Conservation (phyloP, 176 grass and related monocot genomes). For the Aegilops speltoides region DNA sequence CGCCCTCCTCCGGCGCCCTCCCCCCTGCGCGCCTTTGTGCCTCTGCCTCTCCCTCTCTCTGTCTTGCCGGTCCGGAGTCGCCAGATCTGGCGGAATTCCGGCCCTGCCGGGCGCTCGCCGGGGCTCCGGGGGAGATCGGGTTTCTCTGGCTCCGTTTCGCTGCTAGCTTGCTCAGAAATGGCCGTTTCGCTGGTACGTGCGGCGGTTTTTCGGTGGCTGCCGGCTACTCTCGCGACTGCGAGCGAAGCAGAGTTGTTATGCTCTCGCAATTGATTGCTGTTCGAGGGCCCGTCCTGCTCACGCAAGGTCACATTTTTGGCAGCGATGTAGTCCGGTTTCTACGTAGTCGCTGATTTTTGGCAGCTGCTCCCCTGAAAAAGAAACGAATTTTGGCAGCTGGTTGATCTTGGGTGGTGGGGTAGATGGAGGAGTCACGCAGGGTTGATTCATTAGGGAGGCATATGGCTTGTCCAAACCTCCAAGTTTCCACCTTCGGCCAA, state of each 20-base stretch:
- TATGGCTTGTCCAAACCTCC: background rate
- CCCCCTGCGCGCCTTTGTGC: background rate
- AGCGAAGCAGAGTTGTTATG: background rate
- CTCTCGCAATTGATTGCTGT: background rate
- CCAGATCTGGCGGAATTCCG: constrained; percentile 39
- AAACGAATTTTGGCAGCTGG: background rate
- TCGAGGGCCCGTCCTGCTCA: background rate
- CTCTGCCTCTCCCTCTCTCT: too few relatives aligned
- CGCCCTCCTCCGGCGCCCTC: background rate
- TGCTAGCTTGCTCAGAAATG: background rate
- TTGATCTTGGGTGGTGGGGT: background rate
- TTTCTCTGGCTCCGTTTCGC: background rate
- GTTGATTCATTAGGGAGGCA: background rate
- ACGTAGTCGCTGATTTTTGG: background rate
- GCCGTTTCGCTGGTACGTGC: background rate
- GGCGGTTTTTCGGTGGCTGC: background rate
- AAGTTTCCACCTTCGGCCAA: background rate
- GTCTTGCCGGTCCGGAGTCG: background rate
- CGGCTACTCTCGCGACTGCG: background rate
- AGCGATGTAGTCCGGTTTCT: background rate
- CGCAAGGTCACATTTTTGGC: background rate
- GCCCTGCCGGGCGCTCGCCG: background rate
- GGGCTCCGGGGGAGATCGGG: constrained; percentile 25
- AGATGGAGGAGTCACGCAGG: background rate
- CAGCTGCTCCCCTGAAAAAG: background rate